Conservation (phyloP, 2,329 filamentous ascomycete species). For the Apiospora pterosperma region DNA sequence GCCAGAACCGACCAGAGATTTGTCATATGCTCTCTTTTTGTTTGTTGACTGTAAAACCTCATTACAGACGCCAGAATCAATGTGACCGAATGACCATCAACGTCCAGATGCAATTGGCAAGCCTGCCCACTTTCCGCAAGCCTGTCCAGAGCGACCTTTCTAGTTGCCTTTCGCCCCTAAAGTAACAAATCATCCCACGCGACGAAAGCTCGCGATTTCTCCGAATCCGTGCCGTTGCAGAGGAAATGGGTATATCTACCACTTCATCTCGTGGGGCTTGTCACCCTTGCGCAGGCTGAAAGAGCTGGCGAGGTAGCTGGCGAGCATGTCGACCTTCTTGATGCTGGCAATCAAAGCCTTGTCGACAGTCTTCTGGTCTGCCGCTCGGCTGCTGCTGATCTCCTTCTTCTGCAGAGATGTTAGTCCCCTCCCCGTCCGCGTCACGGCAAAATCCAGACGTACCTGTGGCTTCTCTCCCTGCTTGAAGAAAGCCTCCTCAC, state of each 20-base stretch:
- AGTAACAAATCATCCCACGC: conserved; percentile 15
- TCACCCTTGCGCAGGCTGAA: conserved; percentile 99
- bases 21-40: conserved; percentile 6
- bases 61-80: conserved; percentile 62
- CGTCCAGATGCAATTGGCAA: conserved; percentile 64
- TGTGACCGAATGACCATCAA: conserved; percentile 60
- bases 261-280: conserved; percentile 99
- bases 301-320: conserved; percentile 88
- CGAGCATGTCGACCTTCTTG: conserved; percentile 96
- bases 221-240: neutral
- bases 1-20: conserved; percentile 1
- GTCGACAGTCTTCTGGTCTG: conserved; percentile 98
- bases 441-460: conserved; percentile 33
- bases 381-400: conserved; percentile 84
- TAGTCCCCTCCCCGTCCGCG: conserved; percentile 24
- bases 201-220: neutral
- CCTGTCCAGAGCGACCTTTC: conserved; percentile 33
- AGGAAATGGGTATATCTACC: conserved; percentile 59
- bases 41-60: conserved; percentile 59
- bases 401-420: conserved; percentile 82
- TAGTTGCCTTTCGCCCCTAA: conserved; percentile 22
- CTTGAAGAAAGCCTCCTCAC: conserved; percentile 99
- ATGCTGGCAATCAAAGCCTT: conserved; percentile 92
- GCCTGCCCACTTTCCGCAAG: conserved; percentile 49
- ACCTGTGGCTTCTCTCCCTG: conserved; percentile 98